A percentile compares a stretch with the other conserved stretches of the same genome.
phyloP scores from a whole-genome alignment of 2,329 filamentous ascomycete genomes.

The Beauveria pseudobassiana region DNA sequence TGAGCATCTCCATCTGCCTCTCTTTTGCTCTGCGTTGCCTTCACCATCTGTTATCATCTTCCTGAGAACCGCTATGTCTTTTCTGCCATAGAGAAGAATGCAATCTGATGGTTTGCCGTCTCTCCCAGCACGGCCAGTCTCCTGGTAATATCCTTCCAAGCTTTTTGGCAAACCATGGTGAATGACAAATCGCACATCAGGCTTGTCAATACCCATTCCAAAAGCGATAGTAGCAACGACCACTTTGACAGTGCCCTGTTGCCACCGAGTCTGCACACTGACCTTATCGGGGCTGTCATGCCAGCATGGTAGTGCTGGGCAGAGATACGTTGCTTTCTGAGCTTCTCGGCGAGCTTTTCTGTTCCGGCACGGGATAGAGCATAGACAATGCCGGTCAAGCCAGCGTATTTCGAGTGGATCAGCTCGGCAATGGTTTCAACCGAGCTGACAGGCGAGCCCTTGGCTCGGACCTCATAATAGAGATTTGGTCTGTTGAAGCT shows the following conservation, averaged over 20 bases:
- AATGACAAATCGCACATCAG: slow-evolving; percentile 92
- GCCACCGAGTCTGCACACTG: slow-evolving; percentile 73
- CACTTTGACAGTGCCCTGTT: slow-evolving; percentile 69
- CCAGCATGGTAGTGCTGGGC: slow-evolving; percentile 83
- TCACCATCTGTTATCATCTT: slow-evolving; percentile 80
- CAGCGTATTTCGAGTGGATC: slow-evolving; percentile 62
- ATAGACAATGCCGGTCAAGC: slow-evolving; percentile 85
- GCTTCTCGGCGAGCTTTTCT: slow-evolving; percentile 67
- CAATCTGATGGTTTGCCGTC: slow-evolving; percentile 84
- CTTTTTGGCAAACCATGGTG: slow-evolving; percentile 92
- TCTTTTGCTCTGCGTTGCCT: slow-evolving; percentile 68
- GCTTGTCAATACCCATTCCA: slow-evolving; percentile 99
- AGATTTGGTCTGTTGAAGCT: slow-evolving; percentile 98
- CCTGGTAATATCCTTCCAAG: slow-evolving; percentile 95
- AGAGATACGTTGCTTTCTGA: slow-evolving; percentile 58
- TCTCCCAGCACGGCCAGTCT: slow-evolving; percentile 88
- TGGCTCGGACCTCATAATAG: slow-evolving; percentile 74
- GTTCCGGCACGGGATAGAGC: slow-evolving; percentile 79
- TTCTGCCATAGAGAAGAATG: slow-evolving; percentile 81
- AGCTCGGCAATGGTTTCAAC: slow-evolving; percentile 48
- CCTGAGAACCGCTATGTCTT: slow-evolving; percentile 64
- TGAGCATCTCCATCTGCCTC: slow-evolving; percentile 77
- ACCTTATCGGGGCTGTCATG: slow-evolving; percentile 62
- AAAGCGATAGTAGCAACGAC: slow-evolving; percentile 98
- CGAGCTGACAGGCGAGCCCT: slow-evolving; percentile 48